Conservation (phyloP, 352 stramenopile genomes). For the Aphanomyces astaci region DNA sequence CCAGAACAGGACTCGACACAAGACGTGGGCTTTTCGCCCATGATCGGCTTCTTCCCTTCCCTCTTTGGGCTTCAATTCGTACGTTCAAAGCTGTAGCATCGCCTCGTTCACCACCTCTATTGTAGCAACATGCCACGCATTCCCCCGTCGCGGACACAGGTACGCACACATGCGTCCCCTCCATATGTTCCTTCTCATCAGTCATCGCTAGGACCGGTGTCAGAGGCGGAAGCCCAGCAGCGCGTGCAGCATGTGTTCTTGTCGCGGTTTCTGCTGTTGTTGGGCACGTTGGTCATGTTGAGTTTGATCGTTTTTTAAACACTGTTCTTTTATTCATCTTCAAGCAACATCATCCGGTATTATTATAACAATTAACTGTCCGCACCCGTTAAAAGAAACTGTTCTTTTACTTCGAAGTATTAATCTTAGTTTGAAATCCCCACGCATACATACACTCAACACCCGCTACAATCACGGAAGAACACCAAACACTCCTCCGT, state of each 20-base stretch:
- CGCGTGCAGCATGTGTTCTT: constrained; percentile 67
- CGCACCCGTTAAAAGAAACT: too few species aligned
- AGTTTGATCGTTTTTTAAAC: constrained; percentile 57
- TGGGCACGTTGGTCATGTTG: constrained; percentile 63
- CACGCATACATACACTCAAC: too few species aligned
- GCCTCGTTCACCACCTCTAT: background rate
- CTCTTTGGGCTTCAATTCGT: constrained; percentile 70
- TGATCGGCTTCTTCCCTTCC: constrained; percentile 76
- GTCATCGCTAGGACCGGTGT: constrained; percentile 37
- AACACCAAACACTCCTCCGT: too few species aligned
- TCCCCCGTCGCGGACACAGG: background rate
- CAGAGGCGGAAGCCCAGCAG: constrained; percentile 44
- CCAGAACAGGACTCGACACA: constrained; percentile 2
- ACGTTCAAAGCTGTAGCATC: constrained; percentile 22
- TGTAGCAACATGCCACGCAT: background rate
- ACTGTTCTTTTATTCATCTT: background rate
- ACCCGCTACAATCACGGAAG: too few species aligned
- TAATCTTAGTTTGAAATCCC: too few species aligned
- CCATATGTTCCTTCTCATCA: too few species aligned
- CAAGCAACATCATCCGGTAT: too few species aligned
- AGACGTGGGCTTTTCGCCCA: constrained; percentile 41
- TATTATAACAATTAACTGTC: too few species aligned
- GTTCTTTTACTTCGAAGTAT: too few species aligned
- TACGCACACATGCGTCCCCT: too few species aligned
- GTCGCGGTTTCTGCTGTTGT: constrained; percentile 56